Conservation (phyloP, 257 asterid genomes). For the Leonotis leonurus region DNA sequence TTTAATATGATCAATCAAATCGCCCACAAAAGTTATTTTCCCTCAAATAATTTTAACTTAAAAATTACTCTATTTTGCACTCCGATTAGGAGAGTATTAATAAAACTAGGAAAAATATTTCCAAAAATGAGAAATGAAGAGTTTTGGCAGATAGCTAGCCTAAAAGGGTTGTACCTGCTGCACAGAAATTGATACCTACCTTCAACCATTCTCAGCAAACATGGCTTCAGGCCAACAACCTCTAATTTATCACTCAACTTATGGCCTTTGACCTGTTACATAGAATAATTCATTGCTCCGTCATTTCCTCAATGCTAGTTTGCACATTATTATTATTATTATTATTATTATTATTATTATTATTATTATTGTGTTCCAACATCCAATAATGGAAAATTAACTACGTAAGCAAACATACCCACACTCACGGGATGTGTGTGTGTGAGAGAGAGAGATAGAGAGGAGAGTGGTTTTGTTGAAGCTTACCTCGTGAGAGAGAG, state of each 20-base stretch:
- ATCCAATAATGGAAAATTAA: slow-evolving; percentile 6
- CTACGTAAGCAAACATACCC: not conserved
- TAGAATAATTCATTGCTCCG: slow-evolving; percentile 15
- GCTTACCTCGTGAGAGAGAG: slow-evolving; percentile 93
- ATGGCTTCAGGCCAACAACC: slow-evolving; percentile 74
- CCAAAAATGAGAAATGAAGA: too few relatives aligned
- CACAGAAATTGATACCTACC: slow-evolving; percentile 52
- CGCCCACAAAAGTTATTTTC: not conserved
- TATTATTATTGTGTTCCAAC: not conserved
- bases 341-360: too few relatives aligned
- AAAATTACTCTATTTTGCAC: not conserved
- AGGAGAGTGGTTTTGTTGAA: not conserved
- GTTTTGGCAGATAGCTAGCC: not conserved
- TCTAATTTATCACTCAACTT: slow-evolving; percentile 72
- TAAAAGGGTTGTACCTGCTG: slow-evolving; percentile 16
- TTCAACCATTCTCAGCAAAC: slow-evolving; percentile 83
- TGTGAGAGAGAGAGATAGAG: not conserved
- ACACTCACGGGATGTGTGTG: not conserved
- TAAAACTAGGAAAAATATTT: not conserved
- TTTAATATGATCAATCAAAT: not conserved
- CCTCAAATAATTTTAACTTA: not conserved
- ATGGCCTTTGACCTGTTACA: slow-evolving; percentile 70
- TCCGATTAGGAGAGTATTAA: not conserved
- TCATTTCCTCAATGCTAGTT: slow-evolving; percentile 1
- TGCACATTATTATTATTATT: too few relatives aligned